Base-by-base conservation (phyloP, 768 basidiomycete genomes). In the Polyporus arcularius region DNA sequence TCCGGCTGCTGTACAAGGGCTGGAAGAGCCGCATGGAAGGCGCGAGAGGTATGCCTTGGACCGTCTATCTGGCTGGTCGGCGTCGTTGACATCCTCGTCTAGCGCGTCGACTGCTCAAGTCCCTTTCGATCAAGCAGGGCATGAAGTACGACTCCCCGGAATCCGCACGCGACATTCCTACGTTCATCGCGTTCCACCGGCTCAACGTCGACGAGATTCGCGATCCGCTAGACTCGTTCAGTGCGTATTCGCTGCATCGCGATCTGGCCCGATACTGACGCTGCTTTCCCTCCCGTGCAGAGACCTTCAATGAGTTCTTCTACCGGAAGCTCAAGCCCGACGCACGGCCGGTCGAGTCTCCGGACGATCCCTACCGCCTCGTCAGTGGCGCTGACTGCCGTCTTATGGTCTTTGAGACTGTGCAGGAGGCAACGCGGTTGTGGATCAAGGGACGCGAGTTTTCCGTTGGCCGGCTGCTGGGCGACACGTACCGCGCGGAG, bases 391-490 rank as follows among this genome's bases (percentile, higher is more conserved):
- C 96, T 1, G 96, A 99, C 77, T 98, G 92, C 70, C 89, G 96
- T n/a, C 82, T 97, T 61, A 95, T 98, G 89, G 85, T 89, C 1
- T 99, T 98, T 73, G 88, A 92, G 72, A 89, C 86, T 0, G 88
- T 97, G 8, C 78, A 75, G 50, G 91, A 93, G 57, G 96, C 96
- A 1, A 97, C 94, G 2, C 79, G 81, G 26, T 76, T 99, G 0
- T 99, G 96, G 96, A 96, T 98, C 76, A 98, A 98, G 70, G 96
- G 96, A 3, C 86, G 94, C 45, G 95, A 97, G 67, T 98, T 99
- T 71, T 88, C 87, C 1, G 81, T 98, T 3, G 81, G 76, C 5
- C 82, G 87, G 1, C 79, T 99, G 38, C 82, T 98, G 0, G 96
- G 96, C 0, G 89, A 92, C 3, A 76, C 74, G 11, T 94, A 95